Evolutionary conservation across 805 yeast species (phyloP), one percentile per base, ranked within the genome.

Genomic region (Limtongozyma cylindracea): DNA sequence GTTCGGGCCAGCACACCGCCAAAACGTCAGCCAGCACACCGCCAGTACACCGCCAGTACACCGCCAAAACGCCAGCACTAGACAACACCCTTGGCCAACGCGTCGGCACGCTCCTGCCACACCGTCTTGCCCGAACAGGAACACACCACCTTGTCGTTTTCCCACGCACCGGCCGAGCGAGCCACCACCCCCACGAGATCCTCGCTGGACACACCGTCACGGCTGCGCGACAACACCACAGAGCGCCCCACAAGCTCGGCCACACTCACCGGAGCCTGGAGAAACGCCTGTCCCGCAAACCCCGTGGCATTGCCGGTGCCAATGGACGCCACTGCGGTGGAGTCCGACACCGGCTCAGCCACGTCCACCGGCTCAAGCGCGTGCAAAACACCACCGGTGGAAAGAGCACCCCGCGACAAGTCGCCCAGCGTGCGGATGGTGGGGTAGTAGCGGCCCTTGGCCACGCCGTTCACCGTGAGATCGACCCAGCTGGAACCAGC

Each of bases 121-220:
- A 84, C 64, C 0, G 93, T 76, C 53, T 80, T 78, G 10, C 98
- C 98, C 10, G 84, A 68, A 43, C 96, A 88, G 16, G 84, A 69
- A 45, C 98, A 84, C 3, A 84, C 91, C 27, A 67, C 67, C 45
- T 84, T 84, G 32, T 72, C 76, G 45, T 88, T 88, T 39, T 84
- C 92, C 95, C 96, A 88, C 13, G 67, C 74, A 10, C 98, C 98
- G 1, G 98, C 96, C 34, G 91, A 72, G 36, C 96, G 60, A 1
- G 96, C 96, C 38, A 88, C 64, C 12, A 84, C 92, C 15, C 98
- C 96, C 22, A 68, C 69, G 7, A 74, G 45, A 2, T 61, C 51
- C 19, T 53, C 53, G 5, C 44, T 25, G 10, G 53, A 38, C 10
- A 56, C 51, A 19, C 47, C 38, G 18, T 47, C 54, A 14, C 44